These are phyloP conservation scores for Tephrocybe sp. DNA, from an alignment of 768 basidiomycete species.

Conservation along the genomic window DNA sequence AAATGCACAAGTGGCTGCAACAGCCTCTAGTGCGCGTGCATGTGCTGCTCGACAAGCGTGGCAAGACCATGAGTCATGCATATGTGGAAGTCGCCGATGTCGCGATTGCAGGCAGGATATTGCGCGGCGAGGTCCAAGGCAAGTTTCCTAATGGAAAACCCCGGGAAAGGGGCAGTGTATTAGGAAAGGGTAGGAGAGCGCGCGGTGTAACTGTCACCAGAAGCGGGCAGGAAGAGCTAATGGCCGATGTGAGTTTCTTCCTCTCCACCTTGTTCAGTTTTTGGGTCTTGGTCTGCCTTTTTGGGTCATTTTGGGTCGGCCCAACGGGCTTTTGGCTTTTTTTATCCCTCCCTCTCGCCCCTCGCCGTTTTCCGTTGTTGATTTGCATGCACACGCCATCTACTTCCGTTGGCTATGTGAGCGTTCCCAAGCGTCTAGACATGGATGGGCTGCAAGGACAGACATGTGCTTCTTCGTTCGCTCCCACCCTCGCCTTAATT, in stretches of 20 bases:
- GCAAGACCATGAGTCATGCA: constrained; percentile 84
- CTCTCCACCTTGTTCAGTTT: background rate
- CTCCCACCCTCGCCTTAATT: no score
- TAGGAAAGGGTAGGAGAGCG: constrained; percentile 77
- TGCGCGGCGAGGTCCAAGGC: constrained; percentile 52
- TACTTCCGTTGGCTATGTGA: background rate
- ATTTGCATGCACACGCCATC: background rate
- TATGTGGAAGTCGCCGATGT: constrained; percentile 72
- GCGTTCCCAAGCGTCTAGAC: no score
- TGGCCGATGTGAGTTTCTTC: constrained; percentile 63
- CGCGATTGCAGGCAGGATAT: constrained; percentile 61
- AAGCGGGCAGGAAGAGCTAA: constrained; percentile 78
- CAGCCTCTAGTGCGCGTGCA: constrained; percentile 72
- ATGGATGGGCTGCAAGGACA: no score
- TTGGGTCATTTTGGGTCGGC: no score
- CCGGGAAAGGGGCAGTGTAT: constrained; percentile 56
- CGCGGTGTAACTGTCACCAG: constrained; percentile 83
- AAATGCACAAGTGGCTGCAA: constrained; percentile 66
- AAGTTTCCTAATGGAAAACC: constrained; percentile 32
- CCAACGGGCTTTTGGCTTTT: background rate
- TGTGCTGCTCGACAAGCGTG: constrained; percentile 77
- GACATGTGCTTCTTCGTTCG: no score
- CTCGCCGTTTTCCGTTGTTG: no score
- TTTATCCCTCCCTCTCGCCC: background rate
- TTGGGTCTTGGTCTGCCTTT: background rate